These are phyloP conservation scores for Crithidia expoeki DNA, from an alignment of 208 protist species.

Conservation along the genomic window DNA sequence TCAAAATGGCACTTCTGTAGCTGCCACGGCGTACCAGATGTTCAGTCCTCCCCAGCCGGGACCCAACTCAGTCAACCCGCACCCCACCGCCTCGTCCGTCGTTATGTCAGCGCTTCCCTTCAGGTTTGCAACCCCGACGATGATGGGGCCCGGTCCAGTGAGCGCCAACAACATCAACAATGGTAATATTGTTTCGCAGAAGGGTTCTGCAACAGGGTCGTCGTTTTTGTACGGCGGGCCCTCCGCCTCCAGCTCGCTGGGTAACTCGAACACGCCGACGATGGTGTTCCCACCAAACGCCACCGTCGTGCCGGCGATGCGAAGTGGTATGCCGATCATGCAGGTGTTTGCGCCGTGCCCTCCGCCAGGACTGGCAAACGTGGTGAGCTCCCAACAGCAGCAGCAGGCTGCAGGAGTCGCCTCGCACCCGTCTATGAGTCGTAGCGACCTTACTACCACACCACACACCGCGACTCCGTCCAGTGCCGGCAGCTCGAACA, in stretches of 20 bases:
- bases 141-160: not conserved
- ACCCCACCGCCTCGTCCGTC: not conserved
- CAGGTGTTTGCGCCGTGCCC: slow-evolving; percentile 18
- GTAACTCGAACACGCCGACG: slow-evolving; percentile 11
- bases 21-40: not conserved
- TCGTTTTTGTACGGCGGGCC: slow-evolving; percentile 12
- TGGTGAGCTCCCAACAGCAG: slow-evolving; percentile 14
- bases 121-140: slow-evolving; percentile 19
- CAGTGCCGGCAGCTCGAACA: slow-evolving; percentile 18
- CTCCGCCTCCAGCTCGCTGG: slow-evolving; percentile 26
- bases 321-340: slow-evolving; percentile 22
- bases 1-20: not conserved
- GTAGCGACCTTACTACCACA: slow-evolving; percentile 11
- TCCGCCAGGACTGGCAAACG: not conserved
- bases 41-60: slow-evolving; percentile 17
- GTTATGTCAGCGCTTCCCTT: slow-evolving; percentile 19
- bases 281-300: slow-evolving; percentile 24
- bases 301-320: slow-evolving; percentile 21
- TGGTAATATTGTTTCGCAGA: not conserved
- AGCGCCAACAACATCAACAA: not conserved
- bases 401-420: slow-evolving; percentile 17
- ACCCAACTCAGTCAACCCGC: not conserved
- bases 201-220: slow-evolving; percentile 9
- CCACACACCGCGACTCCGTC: slow-evolving; percentile 25
- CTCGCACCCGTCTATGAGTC: slow-evolving; percentile 25